phyloP scores from a whole-genome alignment of 164 flowering plant genomes.

The Litsea cubeba region DNA sequence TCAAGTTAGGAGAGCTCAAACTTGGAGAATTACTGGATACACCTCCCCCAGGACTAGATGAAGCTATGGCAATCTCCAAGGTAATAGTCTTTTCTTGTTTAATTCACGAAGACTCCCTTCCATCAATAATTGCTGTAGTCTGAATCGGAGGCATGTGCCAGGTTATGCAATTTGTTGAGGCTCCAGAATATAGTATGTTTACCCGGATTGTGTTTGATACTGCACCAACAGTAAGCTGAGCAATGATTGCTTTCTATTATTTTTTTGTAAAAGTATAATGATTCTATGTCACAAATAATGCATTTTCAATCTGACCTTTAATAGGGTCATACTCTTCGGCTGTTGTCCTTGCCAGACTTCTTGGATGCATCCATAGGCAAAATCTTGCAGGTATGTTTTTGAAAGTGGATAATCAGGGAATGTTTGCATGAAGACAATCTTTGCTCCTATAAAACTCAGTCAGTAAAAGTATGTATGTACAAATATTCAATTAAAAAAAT shows the following conservation, averaged over 20 bases:
- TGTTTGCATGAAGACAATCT: neutral
- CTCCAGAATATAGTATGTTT: constrained; percentile 66
- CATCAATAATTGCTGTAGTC: neutral
- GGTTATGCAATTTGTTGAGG: constrained; percentile 96
- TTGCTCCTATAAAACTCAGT: too few species aligned
- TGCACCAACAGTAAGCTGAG: constrained; percentile 81
- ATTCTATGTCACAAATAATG: neutral
- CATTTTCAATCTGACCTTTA: neutral
- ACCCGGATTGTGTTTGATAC: constrained; percentile 90
- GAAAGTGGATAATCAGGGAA: constrained; percentile 1
- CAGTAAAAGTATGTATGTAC: too few species aligned
- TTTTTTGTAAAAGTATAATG: neutral
- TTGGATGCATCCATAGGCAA: constrained; percentile 91
- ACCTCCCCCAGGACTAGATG: constrained; percentile 98
- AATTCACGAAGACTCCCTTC: neutral
- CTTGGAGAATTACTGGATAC: constrained; percentile 93
- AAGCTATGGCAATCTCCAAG: constrained; percentile 93
- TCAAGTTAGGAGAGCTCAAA: constrained; percentile 81
- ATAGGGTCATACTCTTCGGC: constrained; percentile 93
- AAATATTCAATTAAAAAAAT: too few species aligned
- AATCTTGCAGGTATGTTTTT: constrained; percentile 63
- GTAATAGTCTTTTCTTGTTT: constrained; percentile 16
- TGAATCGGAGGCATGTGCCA: constrained; percentile 18
- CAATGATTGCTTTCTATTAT: neutral
- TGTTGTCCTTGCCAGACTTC: constrained; percentile 89